A percentile compares a stretch with the other conserved stretches of the same genome.
Evolutionary conservation across 106 monocot genomes (phyloP).

Genomic region (Apostasia shenzhenica): DNA sequence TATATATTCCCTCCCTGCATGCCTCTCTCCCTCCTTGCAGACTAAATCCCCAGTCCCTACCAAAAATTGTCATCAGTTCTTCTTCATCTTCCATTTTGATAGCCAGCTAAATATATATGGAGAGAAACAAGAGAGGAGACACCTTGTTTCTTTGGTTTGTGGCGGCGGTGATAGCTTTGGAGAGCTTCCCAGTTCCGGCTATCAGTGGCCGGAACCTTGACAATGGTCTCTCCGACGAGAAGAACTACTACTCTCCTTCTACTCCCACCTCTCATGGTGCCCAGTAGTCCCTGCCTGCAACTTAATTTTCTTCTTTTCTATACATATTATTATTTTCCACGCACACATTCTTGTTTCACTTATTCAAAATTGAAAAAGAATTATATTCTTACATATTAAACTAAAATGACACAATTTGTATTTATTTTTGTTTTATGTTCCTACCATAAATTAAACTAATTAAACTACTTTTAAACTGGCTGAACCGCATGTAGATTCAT

Average conservation of each 20-base stretch:
- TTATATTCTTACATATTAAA: no score
- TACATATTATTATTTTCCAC: no score
- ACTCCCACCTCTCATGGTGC: background rate
- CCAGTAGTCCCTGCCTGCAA: no score
- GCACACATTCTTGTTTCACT: no score
- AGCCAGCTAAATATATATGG: background rate
- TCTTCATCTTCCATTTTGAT: background rate
- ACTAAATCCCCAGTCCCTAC: background rate
- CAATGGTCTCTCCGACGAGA: conserved; percentile 1
- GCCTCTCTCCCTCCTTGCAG: background rate
- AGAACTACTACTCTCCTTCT: background rate
- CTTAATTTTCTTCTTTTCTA: no score
- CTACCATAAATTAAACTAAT: no score
- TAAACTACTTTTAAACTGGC: no score
- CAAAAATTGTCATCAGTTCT: background rate
- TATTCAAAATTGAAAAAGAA: no score
- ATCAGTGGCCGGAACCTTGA: conserved; percentile 1
- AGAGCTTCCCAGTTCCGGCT: background rate
- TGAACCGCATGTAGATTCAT: background rate
- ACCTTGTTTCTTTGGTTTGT: background rate
- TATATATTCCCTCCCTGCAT: no score
- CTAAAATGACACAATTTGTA: no score
- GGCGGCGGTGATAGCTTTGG: background rate
- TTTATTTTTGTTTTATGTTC: no score
- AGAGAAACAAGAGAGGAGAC: background rate